Conservation (phyloP, 2,329 filamentous ascomycete species). For the Aspergillus tanneri region DNA sequence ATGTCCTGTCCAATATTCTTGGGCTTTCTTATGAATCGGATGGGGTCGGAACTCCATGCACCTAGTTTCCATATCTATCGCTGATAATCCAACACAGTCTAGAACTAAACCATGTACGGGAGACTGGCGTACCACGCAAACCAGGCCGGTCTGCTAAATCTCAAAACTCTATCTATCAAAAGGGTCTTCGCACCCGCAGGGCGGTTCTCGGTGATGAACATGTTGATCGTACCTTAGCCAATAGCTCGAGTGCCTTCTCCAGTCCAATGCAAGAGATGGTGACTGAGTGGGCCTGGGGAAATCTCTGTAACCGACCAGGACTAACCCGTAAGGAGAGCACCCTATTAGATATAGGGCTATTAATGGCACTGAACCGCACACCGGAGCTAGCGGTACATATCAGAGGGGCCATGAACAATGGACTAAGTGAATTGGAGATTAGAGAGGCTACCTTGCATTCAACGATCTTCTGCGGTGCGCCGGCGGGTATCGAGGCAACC, state of each 20-base stretch:
- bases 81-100: not conserved
- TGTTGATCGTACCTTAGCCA: slow-evolving; percentile 58
- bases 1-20: not conserved
- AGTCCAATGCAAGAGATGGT: slow-evolving; percentile 62
- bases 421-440: slow-evolving; percentile 61
- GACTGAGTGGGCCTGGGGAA: slow-evolving; percentile 65
- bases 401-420: slow-evolving; percentile 64
- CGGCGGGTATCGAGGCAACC: slow-evolving; percentile 56
- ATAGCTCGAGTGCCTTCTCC: slow-evolving; percentile 59
- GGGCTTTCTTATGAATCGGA: too few relatives aligned
- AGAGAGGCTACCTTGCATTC: slow-evolving; percentile 57
- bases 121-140: slow-evolving; percentile 47
- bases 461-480: slow-evolving; percentile 55
- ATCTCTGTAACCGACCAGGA: slow-evolving; percentile 63
- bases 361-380: slow-evolving; percentile 60
- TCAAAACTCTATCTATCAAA: slow-evolving; percentile 50
- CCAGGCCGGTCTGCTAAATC: not conserved
- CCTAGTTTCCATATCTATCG: not conserved
- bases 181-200: slow-evolving; percentile 60
- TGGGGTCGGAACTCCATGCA: too few relatives aligned
- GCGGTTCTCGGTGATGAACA: slow-evolving; percentile 62
- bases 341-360: slow-evolving; percentile 64
- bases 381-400: slow-evolving; percentile 62
- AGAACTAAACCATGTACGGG: slow-evolving; percentile 2
- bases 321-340: slow-evolving; percentile 61